phyloP scores from a whole-genome alignment of 352 stramenopile species.

The Globisporangium polare region DNA sequence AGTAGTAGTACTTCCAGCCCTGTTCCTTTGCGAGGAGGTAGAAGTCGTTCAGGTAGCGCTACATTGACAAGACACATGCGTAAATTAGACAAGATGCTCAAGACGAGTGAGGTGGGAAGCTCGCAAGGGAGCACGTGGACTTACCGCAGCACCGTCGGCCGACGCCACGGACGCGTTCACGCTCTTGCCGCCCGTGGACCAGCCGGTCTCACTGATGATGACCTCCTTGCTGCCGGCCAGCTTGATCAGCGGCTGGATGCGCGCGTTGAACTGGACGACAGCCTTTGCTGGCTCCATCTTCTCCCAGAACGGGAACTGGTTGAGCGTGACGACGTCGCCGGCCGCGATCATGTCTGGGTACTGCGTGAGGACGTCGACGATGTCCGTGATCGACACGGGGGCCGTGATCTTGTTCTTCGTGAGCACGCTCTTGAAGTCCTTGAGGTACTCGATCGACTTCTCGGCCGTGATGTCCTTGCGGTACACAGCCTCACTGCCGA shows the following conservation, averaged over 20 bases:
- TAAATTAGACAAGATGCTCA: slow-evolving; percentile 1
- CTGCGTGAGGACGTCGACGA: slow-evolving; percentile 69
- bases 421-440: slow-evolving; percentile 71
- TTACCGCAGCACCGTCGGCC: slow-evolving; percentile 48
- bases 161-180: slow-evolving; percentile 57
- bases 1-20: slow-evolving; percentile 88
- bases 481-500: slow-evolving; percentile 81
- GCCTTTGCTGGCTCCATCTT: slow-evolving; percentile 50
- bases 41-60: slow-evolving; percentile 80
- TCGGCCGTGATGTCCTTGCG: slow-evolving; percentile 67
- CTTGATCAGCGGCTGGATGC: slow-evolving; percentile 62
- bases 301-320: slow-evolving; percentile 88
- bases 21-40: slow-evolving; percentile 53
- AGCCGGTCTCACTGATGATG: slow-evolving; percentile 82
- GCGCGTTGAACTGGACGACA: slow-evolving; percentile 65
- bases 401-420: slow-evolving; percentile 47
- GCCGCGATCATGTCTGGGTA: slow-evolving; percentile 77
- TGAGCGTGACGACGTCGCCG: slow-evolving; percentile 76
- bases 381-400: slow-evolving; percentile 76
- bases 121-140: slow-evolving; percentile 5
- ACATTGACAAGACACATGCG: not conserved
- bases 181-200: slow-evolving; percentile 60
- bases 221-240: slow-evolving; percentile 69
- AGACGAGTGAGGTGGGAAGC: not conserved
- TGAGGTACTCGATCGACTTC: slow-evolving; percentile 69